Conservation (phyloP, 768 basidiomycete genomes). For the Agaricus subrufescens region DNA sequence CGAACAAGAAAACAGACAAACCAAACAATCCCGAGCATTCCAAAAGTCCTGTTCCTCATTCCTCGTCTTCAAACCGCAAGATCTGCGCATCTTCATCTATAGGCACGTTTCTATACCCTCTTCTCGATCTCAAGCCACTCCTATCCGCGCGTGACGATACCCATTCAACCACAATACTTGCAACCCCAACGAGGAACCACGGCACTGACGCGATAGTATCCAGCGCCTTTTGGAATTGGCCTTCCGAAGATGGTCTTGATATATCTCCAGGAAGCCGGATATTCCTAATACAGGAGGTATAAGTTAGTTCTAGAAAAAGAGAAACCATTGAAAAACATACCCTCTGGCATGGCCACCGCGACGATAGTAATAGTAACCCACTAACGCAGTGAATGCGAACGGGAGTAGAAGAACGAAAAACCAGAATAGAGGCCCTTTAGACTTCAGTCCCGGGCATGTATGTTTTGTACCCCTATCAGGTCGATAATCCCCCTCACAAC, state of each 20-base stretch:
- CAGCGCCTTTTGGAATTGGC: slow-evolving; percentile 23
- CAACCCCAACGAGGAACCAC: slow-evolving; percentile 81
- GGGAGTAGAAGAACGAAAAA: slow-evolving; percentile 69
- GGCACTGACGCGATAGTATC: slow-evolving; percentile 84
- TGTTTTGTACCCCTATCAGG: slow-evolving; percentile 74
- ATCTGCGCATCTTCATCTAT: slow-evolving; percentile 90
- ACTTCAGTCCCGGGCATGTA: slow-evolving; percentile 75
- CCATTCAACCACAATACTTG: slow-evolving; percentile 69
- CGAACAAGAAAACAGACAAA: neutral
- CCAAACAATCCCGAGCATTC: neutral
- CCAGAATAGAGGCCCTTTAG: slow-evolving; percentile 83
- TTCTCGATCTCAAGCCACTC: slow-evolving; percentile 38
- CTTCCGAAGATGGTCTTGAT: neutral
- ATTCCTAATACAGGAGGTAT: slow-evolving; percentile 37
- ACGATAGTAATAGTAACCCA: slow-evolving; percentile 80
- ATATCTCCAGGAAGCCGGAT: slow-evolving; percentile 68
- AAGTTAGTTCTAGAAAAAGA: slow-evolving; percentile 10
- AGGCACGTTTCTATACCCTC: slow-evolving; percentile 74
- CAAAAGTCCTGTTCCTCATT: slow-evolving; percentile 19
- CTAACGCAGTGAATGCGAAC: slow-evolving; percentile 68
- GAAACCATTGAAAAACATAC: slow-evolving; percentile 36
- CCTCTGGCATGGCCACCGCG: slow-evolving; percentile 70
- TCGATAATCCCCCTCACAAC: slow-evolving; percentile 76
- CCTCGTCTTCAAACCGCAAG: slow-evolving; percentile 79
- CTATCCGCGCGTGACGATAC: slow-evolving; percentile 44